Base-by-base conservation (phyloP, 345 rosid species). In the Salix purpurea region DNA sequence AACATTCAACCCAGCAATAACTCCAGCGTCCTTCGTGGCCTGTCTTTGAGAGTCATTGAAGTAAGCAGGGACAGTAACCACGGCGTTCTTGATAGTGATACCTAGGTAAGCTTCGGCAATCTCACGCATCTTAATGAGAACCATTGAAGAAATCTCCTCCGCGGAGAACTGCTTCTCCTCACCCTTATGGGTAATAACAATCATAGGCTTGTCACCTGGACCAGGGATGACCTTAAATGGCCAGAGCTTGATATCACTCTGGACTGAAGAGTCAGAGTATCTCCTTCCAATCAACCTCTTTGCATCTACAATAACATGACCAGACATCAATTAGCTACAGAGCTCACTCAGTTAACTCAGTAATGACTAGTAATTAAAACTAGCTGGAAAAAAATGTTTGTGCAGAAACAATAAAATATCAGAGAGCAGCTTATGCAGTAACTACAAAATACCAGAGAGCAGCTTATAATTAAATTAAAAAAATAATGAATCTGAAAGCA, bases 21-120 rank as follows among this genome's bases (percentile, higher is more conserved):
- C 74, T 16, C 83, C 83, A 15, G 83, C 83, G 50, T 80, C 83
- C 70, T 80, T 80, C 0, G 83, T 80, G 1, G 83, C 83, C 66
- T 80, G 83, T 56, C 83, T 68, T 69, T 80, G 80, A 30, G 83
- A 80, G 48, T 80, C 83, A 67, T 80, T 80, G 77, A 80, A 80
- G 74, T 80, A 80, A 16, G 83, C 83, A 3, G 83, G 83, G 18
- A 80, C 80, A 6, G 83, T 80, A 4, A 80, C 83, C 5, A 80
- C 83, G 0, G 83, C 83, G 26, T 80, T 80, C 77, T 80, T 76
- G 0, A 80, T 11, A 2, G 77, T 26, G 46, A 70, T 48, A 5
- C 83, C 83, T 13, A 80, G 80, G 52, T 66, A 80, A 28, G 83
- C 83, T 74, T 80, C 83, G 8, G 83, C 83, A 21, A 80, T 80